Evolutionary conservation across 2,329 filamentous ascomycete species (phyloP), one percentile per base, ranked within the genome.

Genomic region (Epichloe typhina): DNA sequence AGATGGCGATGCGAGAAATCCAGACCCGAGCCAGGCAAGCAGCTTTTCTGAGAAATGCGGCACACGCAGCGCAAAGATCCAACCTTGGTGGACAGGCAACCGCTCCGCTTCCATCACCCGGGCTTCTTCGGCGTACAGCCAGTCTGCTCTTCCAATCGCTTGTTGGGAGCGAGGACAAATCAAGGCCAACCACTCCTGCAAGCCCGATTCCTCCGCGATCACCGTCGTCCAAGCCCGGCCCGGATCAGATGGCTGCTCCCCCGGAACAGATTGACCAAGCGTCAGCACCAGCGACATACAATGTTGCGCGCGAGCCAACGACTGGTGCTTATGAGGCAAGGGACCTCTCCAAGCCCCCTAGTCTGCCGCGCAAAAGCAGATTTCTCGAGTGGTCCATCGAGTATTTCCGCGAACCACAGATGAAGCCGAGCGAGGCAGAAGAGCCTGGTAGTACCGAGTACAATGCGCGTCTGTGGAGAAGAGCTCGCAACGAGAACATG

Each of bases 321-420:
- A 89, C 89, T 3, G 84, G 86, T 11, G 79, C 82, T 0, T 95
- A 86, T 61, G 71, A 79, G 55, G 72, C 80, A 47, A 79, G 83
- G 52, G 75, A 82, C 53, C 64, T 79, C 33, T 72, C 75, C 1
- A 71, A 79, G 49, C 59, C 72, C 72, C 84, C 86, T 1, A 68
- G 66, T 12, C 76, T 97, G 31, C 93, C 93, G 1, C 66, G 98
- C 17, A 77, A 78, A 53, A 95, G 89, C 64, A 83, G 77, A 8
- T 95, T 97, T 66, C 75, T 95, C 55, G 88, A 95, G 56, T 98
- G 91, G 90, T 95, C 90, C 4, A 89, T 93, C 43, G 91, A 91
- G 66, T 97, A 98, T 65, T 98, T 97, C 75, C 87, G 90, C 33
- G 90, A 97, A 66, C 93, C 93, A 35, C 93, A 98, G 67, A 97